Conservation (phyloP, 2,329 filamentous ascomycete genomes). For the Epichloe coenophiala region DNA sequence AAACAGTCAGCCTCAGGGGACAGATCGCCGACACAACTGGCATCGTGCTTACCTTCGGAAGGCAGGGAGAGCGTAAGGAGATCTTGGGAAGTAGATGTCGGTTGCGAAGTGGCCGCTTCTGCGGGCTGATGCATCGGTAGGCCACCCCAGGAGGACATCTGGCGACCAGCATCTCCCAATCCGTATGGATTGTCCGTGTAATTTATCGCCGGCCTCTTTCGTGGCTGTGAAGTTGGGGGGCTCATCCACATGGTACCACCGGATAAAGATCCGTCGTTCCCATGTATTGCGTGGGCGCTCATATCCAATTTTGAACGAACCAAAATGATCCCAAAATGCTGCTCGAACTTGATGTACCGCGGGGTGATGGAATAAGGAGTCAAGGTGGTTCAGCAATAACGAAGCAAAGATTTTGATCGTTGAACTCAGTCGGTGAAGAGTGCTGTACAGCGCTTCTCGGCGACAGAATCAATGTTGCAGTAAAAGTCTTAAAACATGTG, state of each 20-base stretch:
- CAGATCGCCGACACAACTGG: neutral
- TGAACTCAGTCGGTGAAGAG: neutral
- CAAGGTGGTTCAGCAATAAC: neutral
- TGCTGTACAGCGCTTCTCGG: neutral
- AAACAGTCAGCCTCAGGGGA: neutral
- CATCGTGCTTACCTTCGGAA: conserved; percentile 2
- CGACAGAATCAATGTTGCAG: neutral
- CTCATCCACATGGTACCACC: conserved; percentile 7
- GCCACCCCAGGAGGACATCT: conserved; percentile 7
- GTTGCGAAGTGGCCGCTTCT: conserved; percentile 2
- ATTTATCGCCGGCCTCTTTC: conserved; percentile 6
- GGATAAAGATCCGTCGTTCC: conserved; percentile 6
- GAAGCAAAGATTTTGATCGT: neutral
- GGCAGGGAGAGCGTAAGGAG: conserved; percentile 3
- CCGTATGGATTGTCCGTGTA: conserved; percentile 8
- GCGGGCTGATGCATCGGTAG: neutral
- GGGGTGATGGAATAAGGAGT: neutral
- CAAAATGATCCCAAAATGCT: neutral
- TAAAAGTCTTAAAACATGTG: neutral
- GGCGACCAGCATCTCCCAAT: conserved; percentile 2
- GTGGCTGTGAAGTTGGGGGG: conserved; percentile 7
- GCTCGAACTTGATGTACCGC: neutral
- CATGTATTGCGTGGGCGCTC: conserved; percentile 5
- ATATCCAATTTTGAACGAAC: neutral
- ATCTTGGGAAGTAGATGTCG: conserved; percentile 7